Evolutionary conservation across 306 rosid species (phyloP).

Genomic region (Corylus americana): DNA sequence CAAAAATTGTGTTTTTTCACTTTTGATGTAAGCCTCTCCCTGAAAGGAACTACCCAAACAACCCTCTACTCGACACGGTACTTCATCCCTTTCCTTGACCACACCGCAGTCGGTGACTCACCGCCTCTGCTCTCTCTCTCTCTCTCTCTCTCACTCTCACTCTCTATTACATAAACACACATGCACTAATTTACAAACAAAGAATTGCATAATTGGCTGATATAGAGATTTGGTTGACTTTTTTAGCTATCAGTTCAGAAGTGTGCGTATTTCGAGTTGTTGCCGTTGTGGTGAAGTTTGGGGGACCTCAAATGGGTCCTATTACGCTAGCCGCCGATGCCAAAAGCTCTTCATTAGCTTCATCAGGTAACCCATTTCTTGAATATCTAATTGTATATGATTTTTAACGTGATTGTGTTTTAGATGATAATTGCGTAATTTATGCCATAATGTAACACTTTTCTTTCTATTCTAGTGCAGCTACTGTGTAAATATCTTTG

Average conservation of each 20-base stretch:
- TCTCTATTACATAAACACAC: neutral
- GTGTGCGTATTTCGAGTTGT: neutral
- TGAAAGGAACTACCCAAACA: no score
- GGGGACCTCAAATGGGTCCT: slow-evolving; percentile 48
- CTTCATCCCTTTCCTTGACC: neutral
- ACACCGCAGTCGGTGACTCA: neutral
- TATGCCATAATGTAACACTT: neutral
- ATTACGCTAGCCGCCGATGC: slow-evolving; percentile 44
- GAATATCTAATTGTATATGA: neutral
- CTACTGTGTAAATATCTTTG: neutral
- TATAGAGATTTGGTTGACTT: neutral
- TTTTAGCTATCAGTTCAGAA: neutral
- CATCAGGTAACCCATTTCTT: slow-evolving; percentile 42
- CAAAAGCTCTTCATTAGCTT: slow-evolving; percentile 40
- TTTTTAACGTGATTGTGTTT: neutral
- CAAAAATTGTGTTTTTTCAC: no score
- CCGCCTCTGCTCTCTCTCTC: neutral
- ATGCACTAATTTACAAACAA: neutral
- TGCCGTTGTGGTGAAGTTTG: neutral
- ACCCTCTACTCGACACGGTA: no score
- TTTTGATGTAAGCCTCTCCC: no score
- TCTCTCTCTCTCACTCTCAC: neutral
- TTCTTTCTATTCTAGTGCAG: neutral
- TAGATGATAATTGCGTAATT: neutral
- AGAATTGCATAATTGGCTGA: neutral